Percentiles rank a stretch among this genome's conserved stretches.
phyloP scores from a whole-genome alignment of 2,329 filamentous ascomycete species.

The Paracorniculantispora psalliotae region DNA sequence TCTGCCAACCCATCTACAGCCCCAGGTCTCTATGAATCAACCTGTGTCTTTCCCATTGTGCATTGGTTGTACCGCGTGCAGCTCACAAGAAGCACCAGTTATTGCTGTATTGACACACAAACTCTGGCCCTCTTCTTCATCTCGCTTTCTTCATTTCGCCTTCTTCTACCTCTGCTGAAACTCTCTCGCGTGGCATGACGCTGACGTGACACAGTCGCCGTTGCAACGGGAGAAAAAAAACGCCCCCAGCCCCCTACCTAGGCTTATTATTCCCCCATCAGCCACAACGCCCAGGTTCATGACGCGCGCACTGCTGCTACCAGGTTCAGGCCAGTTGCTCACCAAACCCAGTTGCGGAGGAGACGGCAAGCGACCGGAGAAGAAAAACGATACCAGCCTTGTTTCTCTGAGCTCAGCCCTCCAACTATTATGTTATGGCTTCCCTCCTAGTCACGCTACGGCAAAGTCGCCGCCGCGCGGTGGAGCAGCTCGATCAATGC shows the following conservation, averaged over 20 bases:
- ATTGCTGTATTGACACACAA: too few relatives aligned
- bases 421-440: not conserved
- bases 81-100: too few relatives aligned
- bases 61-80: too few relatives aligned
- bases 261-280: not conserved
- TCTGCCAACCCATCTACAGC: not conserved
- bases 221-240: slow-evolving; percentile 4
- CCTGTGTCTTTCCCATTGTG: too few relatives aligned
- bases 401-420: not conserved
- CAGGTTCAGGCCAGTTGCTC: not conserved
- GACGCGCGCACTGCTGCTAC: not conserved
- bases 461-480: too few relatives aligned
- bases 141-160: not conserved
- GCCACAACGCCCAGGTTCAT: slow-evolving; percentile 4
- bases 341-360: not conserved
- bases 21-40: too few relatives aligned
- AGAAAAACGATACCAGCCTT: not conserved
- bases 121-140: too few relatives aligned
- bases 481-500: not conserved
- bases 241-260: not conserved
- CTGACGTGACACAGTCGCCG: slow-evolving; percentile 4
- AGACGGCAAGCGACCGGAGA: too few relatives aligned
- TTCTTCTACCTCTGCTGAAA: not conserved
- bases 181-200: slow-evolving; percentile 3
- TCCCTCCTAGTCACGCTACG: not conserved